Conservation (phyloP, 352 stramenopile genomes). For the Pythium chondricola region DNA sequence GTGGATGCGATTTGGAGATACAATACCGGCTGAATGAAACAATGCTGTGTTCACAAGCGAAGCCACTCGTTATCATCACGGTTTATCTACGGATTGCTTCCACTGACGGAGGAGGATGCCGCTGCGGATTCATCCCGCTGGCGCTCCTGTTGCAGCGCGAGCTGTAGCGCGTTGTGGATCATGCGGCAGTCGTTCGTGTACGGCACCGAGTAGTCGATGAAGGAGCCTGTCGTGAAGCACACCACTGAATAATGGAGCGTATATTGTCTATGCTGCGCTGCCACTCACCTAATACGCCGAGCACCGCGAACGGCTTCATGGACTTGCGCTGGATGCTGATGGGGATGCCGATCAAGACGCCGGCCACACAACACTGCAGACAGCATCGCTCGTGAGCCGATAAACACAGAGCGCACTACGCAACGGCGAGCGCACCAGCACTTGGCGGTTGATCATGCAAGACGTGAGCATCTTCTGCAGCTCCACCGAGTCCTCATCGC, state of each 20-base stretch:
- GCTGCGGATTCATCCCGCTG: too few relatives aligned
- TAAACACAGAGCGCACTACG: too few relatives aligned
- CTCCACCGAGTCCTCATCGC: constrained; percentile 60
- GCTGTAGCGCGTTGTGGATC: constrained; percentile 73
- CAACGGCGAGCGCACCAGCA: constrained; percentile 55
- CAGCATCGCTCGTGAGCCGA: too few relatives aligned
- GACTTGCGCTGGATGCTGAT: constrained; percentile 81
- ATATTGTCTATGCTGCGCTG: too few relatives aligned
- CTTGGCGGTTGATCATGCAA: constrained; percentile 82
- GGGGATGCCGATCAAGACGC: constrained; percentile 75
- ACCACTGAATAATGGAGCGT: too few relatives aligned
- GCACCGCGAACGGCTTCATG: constrained; percentile 69
- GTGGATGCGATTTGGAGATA: too few relatives aligned
- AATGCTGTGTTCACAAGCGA: not conserved
- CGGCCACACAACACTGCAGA: constrained; percentile 62
- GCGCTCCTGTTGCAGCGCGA: constrained; percentile 58
- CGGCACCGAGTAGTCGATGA: constrained; percentile 80
- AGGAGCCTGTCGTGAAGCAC: constrained; percentile 66
- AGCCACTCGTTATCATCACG: too few relatives aligned
- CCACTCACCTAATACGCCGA: constrained; percentile 61
- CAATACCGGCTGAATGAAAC: too few relatives aligned
- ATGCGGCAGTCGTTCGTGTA: constrained; percentile 77
- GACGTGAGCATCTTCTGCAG: constrained; percentile 81
- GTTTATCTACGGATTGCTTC: too few relatives aligned
- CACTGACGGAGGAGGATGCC: too few relatives aligned